Base-by-base conservation (phyloP, 164 flowering plant species). In the Piper longum region DNA sequence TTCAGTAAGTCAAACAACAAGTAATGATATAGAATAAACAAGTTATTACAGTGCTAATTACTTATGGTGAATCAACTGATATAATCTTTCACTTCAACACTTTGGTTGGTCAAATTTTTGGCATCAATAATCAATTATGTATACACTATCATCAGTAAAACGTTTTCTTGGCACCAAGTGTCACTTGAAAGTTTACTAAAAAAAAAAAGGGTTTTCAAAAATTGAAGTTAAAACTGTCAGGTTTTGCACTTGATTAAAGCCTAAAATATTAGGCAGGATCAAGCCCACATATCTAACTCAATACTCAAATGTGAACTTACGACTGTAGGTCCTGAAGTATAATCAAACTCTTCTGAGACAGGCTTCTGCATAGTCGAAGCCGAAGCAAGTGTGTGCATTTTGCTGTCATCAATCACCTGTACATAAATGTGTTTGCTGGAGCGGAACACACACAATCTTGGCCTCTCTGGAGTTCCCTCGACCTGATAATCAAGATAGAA, bases 351-450 rank as follows among this genome's bases (percentile, higher is more conserved):
- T 72, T 87, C 95, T 7, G 91, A 75, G 61, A 90, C 65, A 36
- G 88, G 71, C 71, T 93, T 88, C 82, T 90, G 97, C 85, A 79
- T 71, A 0, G 99, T 93, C 11, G 97, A 90, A 64, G 87, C 99
- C 6, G 97, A 75, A 72, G 97, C 92, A 68, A 93, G 86, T 16
- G 99, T 93, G 61, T 90, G 96, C 99, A 93, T 93, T 81, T 88
- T 93, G 42, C 81, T 69, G 74, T 93, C 99, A 71, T 93, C 99
- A 54, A 93, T 90, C 71, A 93, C 99, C 70, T 93, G 99, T 57
- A 76, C 97, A 78, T 84, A 85, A 17, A 93, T 64, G 73, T 93
- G 92, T 75, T 90, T 90, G 85, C 87, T 90, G 68, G 98, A 93
- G 40, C 97, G 89, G 73, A 84, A 93, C 59, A 93, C 92, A 63